These are phyloP conservation scores for Aechmea fasciata DNA, from an alignment of 176 grass and related monocot species.

Conservation along the genomic window DNA sequence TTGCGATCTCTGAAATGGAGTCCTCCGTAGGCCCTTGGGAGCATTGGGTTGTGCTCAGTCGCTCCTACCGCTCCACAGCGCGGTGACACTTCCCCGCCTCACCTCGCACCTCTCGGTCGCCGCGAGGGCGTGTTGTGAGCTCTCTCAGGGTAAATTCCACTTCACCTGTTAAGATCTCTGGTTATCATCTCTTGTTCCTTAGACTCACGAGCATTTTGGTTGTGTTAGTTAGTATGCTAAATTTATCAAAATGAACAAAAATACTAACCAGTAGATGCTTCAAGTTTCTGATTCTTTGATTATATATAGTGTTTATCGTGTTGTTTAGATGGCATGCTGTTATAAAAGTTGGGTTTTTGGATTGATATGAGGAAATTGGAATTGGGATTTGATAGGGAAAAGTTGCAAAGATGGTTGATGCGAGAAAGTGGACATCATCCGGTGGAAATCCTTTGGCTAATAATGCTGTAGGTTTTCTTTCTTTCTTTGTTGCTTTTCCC, in stretches of 20 bases:
- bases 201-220: not conserved
- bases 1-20: not conserved
- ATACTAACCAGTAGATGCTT: too few species aligned
- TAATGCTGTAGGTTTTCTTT: conserved; percentile 30
- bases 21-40: conserved; percentile 18
- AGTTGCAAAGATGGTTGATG: conserved; percentile 34
- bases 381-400: conserved; percentile 29
- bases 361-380: conserved; percentile 17
- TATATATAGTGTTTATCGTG: not conserved
- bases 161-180: conserved; percentile 24
- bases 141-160: conserved; percentile 37
- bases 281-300: not conserved
- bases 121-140: conserved; percentile 39
- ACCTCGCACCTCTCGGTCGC: conserved; percentile 42
- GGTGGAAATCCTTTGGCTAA: conserved; percentile 5
- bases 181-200: not conserved
- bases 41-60: conserved; percentile 18
- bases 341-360: not conserved
- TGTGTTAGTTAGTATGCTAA: not conserved
- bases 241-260: too few species aligned
- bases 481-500: conserved; percentile 10
- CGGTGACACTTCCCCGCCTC: conserved; percentile 16
- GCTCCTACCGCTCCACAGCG: conserved; percentile 28
- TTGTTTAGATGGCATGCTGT: not conserved
- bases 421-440: conserved; percentile 16